These are phyloP conservation scores for Amanita rubescens DNA, from an alignment of 768 basidiomycete genomes.

Conservation along the genomic window DNA sequence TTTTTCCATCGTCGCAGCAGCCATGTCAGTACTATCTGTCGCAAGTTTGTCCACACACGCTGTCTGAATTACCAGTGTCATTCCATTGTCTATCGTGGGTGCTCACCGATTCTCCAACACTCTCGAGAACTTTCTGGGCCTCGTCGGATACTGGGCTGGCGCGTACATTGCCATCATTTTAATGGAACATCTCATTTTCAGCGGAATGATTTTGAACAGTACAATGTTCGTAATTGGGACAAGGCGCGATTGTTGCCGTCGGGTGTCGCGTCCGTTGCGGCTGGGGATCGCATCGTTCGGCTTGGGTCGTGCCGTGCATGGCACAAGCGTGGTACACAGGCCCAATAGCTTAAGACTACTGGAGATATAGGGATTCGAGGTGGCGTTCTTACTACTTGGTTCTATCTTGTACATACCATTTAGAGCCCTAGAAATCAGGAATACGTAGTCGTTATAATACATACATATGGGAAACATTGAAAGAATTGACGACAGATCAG, in stretches of 20 bases:
- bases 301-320: conserved; percentile 62
- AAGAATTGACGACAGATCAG: conserved; percentile 41
- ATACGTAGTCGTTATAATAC: conserved; percentile 13
- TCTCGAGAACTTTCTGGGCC: conserved; percentile 67
- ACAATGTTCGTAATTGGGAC: conserved; percentile 55
- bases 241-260: conserved; percentile 47
- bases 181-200: conserved; percentile 64
- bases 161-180: conserved; percentile 57
- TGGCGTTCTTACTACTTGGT: conserved; percentile 53
- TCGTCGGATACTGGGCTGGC: conserved; percentile 65
- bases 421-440: conserved; percentile 40
- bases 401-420: conserved; percentile 51
- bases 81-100: conserved; percentile 71
- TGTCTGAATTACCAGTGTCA: conserved; percentile 38
- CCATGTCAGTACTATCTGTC: conserved; percentile 41
- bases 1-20: conserved; percentile 65
- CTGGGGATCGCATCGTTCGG: conserved; percentile 47
- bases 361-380: conserved; percentile 84
- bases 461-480: conserved; percentile 49
- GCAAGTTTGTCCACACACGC: no score
- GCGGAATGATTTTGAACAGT: conserved; percentile 43
- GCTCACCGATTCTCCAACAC: conserved; percentile 65
- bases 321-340: conserved; percentile 72
- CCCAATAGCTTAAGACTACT: conserved; percentile 55
- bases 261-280: conserved; percentile 59